Percentiles rank a stretch among this genome's conserved stretches.
phyloP scores from a whole-genome alignment of 352 stramenopile species.

The Phytopythium aichiense region DNA sequence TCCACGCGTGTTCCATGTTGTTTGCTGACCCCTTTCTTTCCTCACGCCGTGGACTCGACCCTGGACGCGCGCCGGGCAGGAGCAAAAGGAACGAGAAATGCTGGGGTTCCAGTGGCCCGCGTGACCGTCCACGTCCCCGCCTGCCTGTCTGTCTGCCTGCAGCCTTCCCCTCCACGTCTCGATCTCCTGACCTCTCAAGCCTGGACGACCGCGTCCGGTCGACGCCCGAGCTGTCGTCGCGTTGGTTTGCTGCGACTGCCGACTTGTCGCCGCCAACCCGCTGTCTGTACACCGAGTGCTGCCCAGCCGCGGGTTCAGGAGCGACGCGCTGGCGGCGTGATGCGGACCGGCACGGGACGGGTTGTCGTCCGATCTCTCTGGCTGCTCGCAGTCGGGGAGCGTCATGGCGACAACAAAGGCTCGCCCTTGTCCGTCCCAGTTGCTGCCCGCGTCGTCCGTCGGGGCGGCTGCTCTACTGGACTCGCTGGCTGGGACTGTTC shows the following conservation, averaged over 20 bases:
- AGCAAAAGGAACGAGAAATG: slow-evolving; percentile 70
- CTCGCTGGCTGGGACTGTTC: neutral
- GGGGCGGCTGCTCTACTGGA: neutral
- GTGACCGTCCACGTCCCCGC: slow-evolving; percentile 8
- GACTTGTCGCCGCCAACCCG: neutral
- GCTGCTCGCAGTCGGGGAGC: slow-evolving; percentile 20
- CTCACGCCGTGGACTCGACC: slow-evolving; percentile 18
- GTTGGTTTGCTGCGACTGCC: neutral
- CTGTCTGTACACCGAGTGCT: neutral
- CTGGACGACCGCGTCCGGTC: neutral
- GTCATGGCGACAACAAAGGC: slow-evolving; percentile 74
- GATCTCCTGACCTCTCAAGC: neutral
- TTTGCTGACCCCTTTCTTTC: slow-evolving; percentile 81
- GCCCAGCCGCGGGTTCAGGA: neutral
- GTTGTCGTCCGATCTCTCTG: slow-evolving; percentile 30
- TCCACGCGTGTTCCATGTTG: slow-evolving; percentile 36
- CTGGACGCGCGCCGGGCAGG: neutral
- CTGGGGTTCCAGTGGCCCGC: slow-evolving; percentile 49
- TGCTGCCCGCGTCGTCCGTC: neutral
- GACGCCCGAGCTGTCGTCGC: neutral
- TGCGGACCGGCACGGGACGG: slow-evolving; percentile 4
- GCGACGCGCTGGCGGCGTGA: neutral
- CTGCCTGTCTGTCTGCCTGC: neutral
- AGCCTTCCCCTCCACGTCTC: slow-evolving; percentile 2
- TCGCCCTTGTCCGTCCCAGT: slow-evolving; percentile 45